These are phyloP conservation scores for Ambrosia trifida DNA, from an alignment of 129 eudicot species.

Conservation along the genomic window DNA sequence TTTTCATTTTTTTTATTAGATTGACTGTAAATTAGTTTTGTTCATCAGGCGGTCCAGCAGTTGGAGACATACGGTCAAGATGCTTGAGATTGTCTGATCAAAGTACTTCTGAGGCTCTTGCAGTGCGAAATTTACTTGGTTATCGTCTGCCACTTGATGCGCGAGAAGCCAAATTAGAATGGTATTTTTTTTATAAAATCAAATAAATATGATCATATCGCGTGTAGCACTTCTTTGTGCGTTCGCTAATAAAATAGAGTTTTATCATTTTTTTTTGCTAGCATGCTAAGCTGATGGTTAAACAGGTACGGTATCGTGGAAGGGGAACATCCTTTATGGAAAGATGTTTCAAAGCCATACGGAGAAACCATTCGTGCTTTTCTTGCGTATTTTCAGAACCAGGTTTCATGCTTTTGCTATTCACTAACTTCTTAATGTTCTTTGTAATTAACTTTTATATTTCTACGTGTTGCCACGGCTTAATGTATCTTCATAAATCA, in stretches of 20 bases:
- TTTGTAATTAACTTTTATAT: neutral
- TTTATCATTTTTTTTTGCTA: constrained; percentile 1
- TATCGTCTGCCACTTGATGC: constrained; percentile 79
- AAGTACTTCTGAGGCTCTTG: constrained; percentile 92
- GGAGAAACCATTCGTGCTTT: constrained; percentile 92
- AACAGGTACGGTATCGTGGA: constrained; percentile 89
- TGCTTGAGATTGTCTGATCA: constrained; percentile 89
- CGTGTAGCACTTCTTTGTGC: neutral
- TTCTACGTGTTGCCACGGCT: neutral
- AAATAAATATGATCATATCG: constrained; percentile 18
- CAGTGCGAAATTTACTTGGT: constrained; percentile 84
- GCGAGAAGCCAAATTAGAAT: constrained; percentile 75
- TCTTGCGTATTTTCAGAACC: constrained; percentile 82
- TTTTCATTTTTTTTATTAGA: neutral
- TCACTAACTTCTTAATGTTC: neutral
- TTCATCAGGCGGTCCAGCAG: constrained; percentile 92
- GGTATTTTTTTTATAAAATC: constrained; percentile 41
- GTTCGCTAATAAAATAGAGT: neutral
- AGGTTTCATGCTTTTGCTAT: constrained; percentile 46
- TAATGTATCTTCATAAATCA: too few species aligned
- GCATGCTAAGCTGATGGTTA: constrained; percentile 39
- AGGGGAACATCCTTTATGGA: constrained; percentile 91
- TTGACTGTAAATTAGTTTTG: constrained; percentile 16
- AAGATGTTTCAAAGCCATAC: constrained; percentile 87
- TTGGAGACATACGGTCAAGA: constrained; percentile 97